A percentile compares a stretch with the other conserved stretches of the same genome.
Evolutionary conservation across 2,329 filamentous ascomycete species (phyloP).

Genomic region (Golovinomyces cichoracearum): DNA sequence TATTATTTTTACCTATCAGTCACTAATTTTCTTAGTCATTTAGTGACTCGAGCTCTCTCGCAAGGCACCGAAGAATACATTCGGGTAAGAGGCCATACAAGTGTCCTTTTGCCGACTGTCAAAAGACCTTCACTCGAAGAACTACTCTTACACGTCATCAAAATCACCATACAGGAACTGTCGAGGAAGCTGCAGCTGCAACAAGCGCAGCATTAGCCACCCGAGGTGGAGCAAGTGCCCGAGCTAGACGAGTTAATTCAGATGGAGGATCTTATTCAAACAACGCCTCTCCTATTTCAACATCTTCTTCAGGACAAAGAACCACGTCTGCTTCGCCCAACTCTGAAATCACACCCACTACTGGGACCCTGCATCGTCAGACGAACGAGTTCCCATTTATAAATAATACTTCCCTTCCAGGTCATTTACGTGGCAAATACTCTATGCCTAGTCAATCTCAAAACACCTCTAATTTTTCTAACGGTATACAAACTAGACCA

Average conservation of each 20-base stretch:
- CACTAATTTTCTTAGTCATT: slow-evolving; percentile 40
- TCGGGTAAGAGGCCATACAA: slow-evolving; percentile 92
- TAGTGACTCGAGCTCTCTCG: slow-evolving; percentile 83
- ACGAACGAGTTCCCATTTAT: slow-evolving; percentile 46
- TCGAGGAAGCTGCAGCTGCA: slow-evolving; percentile 74
- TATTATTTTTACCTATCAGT: slow-evolving; percentile 2
- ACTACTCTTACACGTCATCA: slow-evolving; percentile 89
- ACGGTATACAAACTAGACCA: slow-evolving; percentile 24
- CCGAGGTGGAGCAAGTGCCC: slow-evolving; percentile 13
- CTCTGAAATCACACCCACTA: slow-evolving; percentile 44
- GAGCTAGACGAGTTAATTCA: slow-evolving; percentile 30
- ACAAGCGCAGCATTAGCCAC: slow-evolving; percentile 62
- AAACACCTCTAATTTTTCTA: slow-evolving; percentile 31
- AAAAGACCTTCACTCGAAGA: slow-evolving; percentile 91
- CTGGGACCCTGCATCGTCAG: slow-evolving; percentile 31
- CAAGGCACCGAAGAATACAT: slow-evolving; percentile 79
- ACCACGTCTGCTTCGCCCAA: slow-evolving; percentile 56
- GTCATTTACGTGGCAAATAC: slow-evolving; percentile 48
- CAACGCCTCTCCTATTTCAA: slow-evolving; percentile 48
- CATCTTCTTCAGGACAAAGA: slow-evolving; percentile 60
- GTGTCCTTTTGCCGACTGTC: slow-evolving; percentile 88
- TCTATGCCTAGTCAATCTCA: slow-evolving; percentile 28
- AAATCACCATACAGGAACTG: slow-evolving; percentile 82
- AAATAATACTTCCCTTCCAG: slow-evolving; percentile 52
- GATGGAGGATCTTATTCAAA: slow-evolving; percentile 47